A percentile compares a stretch with the other conserved stretches of the same genome.
Conservation (phyloP, 345 rosid species). For the Pistacia integerrima region DNA sequence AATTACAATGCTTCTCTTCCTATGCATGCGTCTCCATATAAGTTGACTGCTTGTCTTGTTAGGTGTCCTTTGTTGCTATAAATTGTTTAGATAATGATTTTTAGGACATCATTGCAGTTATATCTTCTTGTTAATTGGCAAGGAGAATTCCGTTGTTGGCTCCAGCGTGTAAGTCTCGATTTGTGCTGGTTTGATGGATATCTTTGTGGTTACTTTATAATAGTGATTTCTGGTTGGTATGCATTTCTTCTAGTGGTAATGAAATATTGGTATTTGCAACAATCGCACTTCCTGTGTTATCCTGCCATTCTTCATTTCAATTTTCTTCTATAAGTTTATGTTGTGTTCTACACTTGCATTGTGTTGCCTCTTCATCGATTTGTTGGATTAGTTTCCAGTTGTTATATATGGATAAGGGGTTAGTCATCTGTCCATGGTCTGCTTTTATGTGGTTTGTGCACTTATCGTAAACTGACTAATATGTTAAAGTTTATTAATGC, state of each 20-base stretch:
- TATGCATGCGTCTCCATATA: slow-evolving; percentile 11
- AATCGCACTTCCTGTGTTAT: too few species aligned
- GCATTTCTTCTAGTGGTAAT: slow-evolving; percentile 11
- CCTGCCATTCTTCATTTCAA: background rate
- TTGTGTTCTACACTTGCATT: background rate
- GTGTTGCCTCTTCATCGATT: too few species aligned
- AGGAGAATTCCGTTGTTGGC: slow-evolving; percentile 26
- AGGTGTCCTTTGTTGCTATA: slow-evolving; percentile 27
- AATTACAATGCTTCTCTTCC: slow-evolving; percentile 17
- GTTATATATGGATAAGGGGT: too few species aligned
- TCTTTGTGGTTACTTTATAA: slow-evolving; percentile 27
- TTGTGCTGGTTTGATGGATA: slow-evolving; percentile 37
- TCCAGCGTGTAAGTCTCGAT: slow-evolving; percentile 33
- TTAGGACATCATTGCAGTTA: slow-evolving; percentile 36
- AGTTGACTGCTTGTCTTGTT: slow-evolving; percentile 34
- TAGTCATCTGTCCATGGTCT: too few species aligned
- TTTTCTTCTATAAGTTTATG: background rate
- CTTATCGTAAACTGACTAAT: too few species aligned
- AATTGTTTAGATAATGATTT: slow-evolving; percentile 20
- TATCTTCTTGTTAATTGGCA: slow-evolving; percentile 31
- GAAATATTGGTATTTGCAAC: slow-evolving; percentile 8
- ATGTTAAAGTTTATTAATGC: too few species aligned
- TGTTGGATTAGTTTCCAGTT: too few species aligned
- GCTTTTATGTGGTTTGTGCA: too few species aligned
- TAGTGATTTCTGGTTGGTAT: slow-evolving; percentile 27